Evolutionary conservation across 306 rosid genomes (phyloP), one percentile per base, ranked within the genome.

Genomic region (Cicer yamashitae): DNA sequence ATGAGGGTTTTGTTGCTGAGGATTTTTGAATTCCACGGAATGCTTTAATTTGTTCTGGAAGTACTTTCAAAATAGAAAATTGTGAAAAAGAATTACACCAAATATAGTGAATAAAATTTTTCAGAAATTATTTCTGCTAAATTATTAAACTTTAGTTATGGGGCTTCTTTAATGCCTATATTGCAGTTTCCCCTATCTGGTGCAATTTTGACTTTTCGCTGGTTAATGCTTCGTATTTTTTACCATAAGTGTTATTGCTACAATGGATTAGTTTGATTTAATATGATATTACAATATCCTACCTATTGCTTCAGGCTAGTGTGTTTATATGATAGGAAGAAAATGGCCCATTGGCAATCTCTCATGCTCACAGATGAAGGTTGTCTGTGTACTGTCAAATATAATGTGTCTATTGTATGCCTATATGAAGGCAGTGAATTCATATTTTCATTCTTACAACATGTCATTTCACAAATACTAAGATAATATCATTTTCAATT

Each of bases 101-200:
- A 44, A 60, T 14, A 58, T 74, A 47, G 48, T 46, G 78, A 22
- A 11, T 56, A 75, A 50, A 77, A 77, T 8, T 13, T 25, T 47
- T 59, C 34, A 38, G 52, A 59, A 50, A 15, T 9, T 40, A 8
- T 10, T 68, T 20, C 68, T 56, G 57, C 6, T 2, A 52, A 77
- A 44, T 12, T 54, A 56, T 50, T 44, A 56, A 43, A 77, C 37
- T 14, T 30, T 57, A 69, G 72, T 77, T 38, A 67, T 54, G 41
- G 43, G 56, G 63, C 5, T 38, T 18, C 45, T 8, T 53, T 76
- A 18, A 56, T 14, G 12, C 60, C 48, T 56, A 2, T 52, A 3
- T 8, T 7, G 56, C 56, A 10, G 30, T 40, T 65, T 51, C 37
- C 17, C 34, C 34, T 57, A 65, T 77, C 39, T 45, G 7, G 48